Evolutionary conservation across 495 filamentous ascomycete genomes (phyloP).

Genomic region (Pseudomonodictys pantanalensis): DNA sequence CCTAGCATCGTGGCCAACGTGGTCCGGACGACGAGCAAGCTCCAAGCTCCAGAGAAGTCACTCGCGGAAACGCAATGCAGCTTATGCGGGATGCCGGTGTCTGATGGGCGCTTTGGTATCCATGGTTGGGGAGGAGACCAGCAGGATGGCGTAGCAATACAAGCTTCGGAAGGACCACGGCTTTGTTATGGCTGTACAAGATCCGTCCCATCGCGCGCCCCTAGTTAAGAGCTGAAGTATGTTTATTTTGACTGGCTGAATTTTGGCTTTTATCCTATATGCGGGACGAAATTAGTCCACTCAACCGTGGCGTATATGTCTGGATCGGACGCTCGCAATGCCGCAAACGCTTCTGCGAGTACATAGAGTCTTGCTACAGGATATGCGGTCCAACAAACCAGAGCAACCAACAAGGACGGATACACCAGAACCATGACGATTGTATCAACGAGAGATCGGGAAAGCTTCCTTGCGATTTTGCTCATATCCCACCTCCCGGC

Average conservation of each 20-base stretch:
- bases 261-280: constrained; percentile 19
- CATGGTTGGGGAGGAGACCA: constrained; percentile 40
- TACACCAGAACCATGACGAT: constrained; percentile 3
- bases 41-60: constrained; percentile 41
- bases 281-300: constrained; percentile 29
- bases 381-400: constrained; percentile 10
- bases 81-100: constrained; percentile 36
- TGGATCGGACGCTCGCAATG: constrained; percentile 5
- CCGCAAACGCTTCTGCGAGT: constrained; percentile 26
- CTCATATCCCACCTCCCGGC: background rate
- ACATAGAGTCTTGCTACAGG: constrained; percentile 18
- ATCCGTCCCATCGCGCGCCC: too few relatives aligned
- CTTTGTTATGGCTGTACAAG: constrained; percentile 62
- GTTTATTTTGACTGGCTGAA: too few relatives aligned
- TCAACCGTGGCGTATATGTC: constrained; percentile 17
- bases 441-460: background rate
- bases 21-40: constrained; percentile 78
- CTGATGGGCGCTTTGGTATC: constrained; percentile 28
- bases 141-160: constrained; percentile 7
- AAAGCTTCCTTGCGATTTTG: background rate
- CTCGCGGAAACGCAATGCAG: constrained; percentile 12
- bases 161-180: background rate
- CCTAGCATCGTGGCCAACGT: constrained; percentile 93
- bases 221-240: too few relatives aligned
- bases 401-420: background rate